phyloP scores from a whole-genome alignment of 2,329 filamentous ascomycete genomes.

The Aspergillus sp. region DNA sequence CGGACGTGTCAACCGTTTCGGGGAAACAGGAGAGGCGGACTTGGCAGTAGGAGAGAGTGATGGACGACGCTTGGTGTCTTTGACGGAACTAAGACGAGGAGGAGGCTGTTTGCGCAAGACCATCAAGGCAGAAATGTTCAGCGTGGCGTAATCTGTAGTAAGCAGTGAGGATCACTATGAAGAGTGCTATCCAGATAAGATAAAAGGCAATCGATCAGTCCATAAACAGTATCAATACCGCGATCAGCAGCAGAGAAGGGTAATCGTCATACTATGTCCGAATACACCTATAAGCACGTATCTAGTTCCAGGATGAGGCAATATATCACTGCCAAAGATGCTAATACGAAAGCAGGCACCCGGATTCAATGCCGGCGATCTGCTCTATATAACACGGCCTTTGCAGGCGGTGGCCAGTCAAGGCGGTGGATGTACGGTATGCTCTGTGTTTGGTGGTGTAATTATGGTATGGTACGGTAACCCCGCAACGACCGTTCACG shows the following conservation, averaged over 20 bases:
- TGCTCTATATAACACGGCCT: background rate
- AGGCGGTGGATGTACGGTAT: background rate
- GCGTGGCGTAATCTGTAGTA: too few species aligned
- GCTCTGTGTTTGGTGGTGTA: background rate
- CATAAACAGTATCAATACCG: background rate
- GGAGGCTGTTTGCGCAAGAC: constrained; percentile 34
- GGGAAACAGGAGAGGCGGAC: constrained; percentile 21
- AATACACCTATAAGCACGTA: too few species aligned
- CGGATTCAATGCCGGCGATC: constrained; percentile 6
- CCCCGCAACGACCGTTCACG: background rate
- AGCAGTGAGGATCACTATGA: too few species aligned
- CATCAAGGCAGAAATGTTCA: constrained; percentile 22
- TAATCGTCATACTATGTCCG: background rate
- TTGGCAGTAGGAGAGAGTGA: constrained; percentile 26
- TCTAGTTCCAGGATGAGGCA: background rate
- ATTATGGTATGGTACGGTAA: background rate
- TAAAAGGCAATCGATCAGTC: too few species aligned
- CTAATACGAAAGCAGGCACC: constrained; percentile 10
- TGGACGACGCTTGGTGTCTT: constrained; percentile 27
- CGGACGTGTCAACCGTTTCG: constrained; percentile 22
- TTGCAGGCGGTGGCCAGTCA: background rate
- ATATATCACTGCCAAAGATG: background rate
- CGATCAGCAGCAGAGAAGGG: background rate
- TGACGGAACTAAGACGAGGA: constrained; percentile 27
- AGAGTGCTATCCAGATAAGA: constrained; percentile 2